Evolutionary conservation across 1,284 basidiomycete genomes (phyloP), one percentile per base, ranked within the genome.

Genomic region (Trichosporon faecale): DNA sequence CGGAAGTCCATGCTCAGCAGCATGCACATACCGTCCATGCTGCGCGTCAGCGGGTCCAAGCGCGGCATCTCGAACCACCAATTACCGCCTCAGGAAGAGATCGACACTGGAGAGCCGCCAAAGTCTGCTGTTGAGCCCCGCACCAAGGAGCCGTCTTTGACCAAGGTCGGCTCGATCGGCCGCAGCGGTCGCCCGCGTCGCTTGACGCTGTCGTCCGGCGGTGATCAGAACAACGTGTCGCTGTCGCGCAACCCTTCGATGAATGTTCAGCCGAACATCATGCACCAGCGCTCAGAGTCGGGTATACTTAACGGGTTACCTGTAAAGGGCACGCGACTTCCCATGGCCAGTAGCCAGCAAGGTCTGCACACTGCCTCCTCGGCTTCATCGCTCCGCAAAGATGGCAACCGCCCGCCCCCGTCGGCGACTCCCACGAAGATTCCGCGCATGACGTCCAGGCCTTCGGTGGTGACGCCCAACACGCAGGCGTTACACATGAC

Each of bases 321-420:
- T n/a, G 57, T 61, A 75, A 65, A 52, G 66, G 40, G 40, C 18
- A 67, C 67, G 69, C 91, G 90, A 73, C 83, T 96, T 8, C 93
- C 94, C 5, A 95, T 96, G 70, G 91, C 92, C 40, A 94, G 33
- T 95, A 93, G 1, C 93, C 94, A 6, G 94, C 72, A 66, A 18
- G 16, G 93, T 3, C 90, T 94, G 31, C 90, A 88, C 66, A 88
- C 88, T 37, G 76, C 77, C 3, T 63, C 75, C 31, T 77, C 78
- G 5, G 69, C 67, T 3, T 67, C 74, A 0, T 77, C 79, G 1
- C 60, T 79, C 23, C 74, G 76, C 64, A 70, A 74, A 25, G 70
- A 72, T 18, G 74, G 75, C 18, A 69, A 67, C 27, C 68, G 76
- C 23, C 72, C 71, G 31, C 72, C 77, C 2, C 77, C 80, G 1